Percentiles rank a stretch among this genome's conserved stretches.
Evolutionary conservation across 352 stramenopile genomes (phyloP).

Genomic region (Phytophthora citrophthora): DNA sequence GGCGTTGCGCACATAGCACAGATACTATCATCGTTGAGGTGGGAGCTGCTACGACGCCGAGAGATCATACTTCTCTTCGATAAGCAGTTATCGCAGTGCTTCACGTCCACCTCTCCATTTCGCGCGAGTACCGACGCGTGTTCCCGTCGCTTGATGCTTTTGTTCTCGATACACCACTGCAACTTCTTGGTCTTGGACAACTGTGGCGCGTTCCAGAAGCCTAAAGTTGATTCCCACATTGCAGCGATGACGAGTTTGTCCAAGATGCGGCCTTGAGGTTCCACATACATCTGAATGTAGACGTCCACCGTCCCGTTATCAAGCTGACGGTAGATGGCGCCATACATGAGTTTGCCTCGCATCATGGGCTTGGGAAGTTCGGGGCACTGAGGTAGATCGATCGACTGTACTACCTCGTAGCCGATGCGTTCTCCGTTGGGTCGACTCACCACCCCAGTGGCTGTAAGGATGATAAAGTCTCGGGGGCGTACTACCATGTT

Average conservation of each 20-base stretch:
- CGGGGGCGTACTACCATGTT: constrained; percentile 24
- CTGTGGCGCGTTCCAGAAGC: constrained; percentile 7
- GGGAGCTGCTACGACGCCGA: constrained; percentile 3
- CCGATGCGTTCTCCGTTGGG: constrained; percentile 34
- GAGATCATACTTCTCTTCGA: constrained; percentile 6
- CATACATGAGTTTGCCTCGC: constrained; percentile 8
- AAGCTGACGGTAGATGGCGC: constrained; percentile 8
- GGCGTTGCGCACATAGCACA: constrained; percentile 11
- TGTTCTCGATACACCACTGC: constrained; percentile 22
- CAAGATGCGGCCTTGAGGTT: constrained; percentile 1
- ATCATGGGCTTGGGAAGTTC: constrained; percentile 17
- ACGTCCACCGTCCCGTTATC: constrained; percentile 13
- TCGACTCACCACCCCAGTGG: constrained; percentile 26
- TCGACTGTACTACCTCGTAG: constrained; percentile 53
- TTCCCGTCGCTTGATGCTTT: constrained; percentile 5
- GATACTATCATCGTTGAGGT: constrained; percentile 1
- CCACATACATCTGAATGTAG: constrained; percentile 18
- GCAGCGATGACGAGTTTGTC: constrained; percentile 10
- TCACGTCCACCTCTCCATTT: not conserved
- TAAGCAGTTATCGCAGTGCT: constrained; percentile 5
- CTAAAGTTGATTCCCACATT: constrained; percentile 9
- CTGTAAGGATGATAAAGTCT: constrained; percentile 34
- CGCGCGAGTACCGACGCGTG: not conserved
- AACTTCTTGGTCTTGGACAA: constrained; percentile 15
- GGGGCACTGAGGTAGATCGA: constrained; percentile 27